phyloP scores from a whole-genome alignment of 768 basidiomycete species.

The Lactifluus hygrophoroides region DNA sequence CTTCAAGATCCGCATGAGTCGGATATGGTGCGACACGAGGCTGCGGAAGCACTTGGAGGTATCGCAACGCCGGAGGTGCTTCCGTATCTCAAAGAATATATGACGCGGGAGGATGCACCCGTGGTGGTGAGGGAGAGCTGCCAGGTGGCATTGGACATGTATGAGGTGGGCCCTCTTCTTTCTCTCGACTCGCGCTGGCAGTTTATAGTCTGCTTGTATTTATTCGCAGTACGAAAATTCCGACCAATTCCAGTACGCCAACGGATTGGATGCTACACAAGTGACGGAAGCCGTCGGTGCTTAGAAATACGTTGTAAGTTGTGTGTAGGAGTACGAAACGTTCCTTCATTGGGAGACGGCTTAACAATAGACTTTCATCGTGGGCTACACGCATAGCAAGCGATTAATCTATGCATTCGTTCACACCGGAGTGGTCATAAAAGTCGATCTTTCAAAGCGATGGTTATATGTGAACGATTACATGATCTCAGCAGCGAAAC shows the following conservation, averaged over 20 bases:
- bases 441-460: too few species aligned
- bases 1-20: slow-evolving; percentile 66
- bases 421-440: too few species aligned
- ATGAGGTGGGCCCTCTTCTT: slow-evolving; percentile 55
- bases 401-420: too few species aligned
- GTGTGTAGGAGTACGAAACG: too few species aligned
- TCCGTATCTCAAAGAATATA: slow-evolving; percentile 27
- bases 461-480: too few species aligned
- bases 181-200: background rate
- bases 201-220: background rate
- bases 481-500: too few species aligned
- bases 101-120: slow-evolving; percentile 53
- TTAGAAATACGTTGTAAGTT: background rate
- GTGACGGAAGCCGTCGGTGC: slow-evolving; percentile 21
- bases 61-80: slow-evolving; percentile 92
- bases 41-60: slow-evolving; percentile 96
- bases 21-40: slow-evolving; percentile 98
- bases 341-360: too few species aligned
- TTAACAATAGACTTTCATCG: too few species aligned
- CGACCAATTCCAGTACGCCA: slow-evolving; percentile 70
- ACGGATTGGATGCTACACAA: slow-evolving; percentile 31
- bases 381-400: too few species aligned
- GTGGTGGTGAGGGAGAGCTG: slow-evolving; percentile 93
- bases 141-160: slow-evolving; percentile 95
- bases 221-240: slow-evolving; percentile 65